Conservation (phyloP, 768 basidiomycete species). For the Melanogaster broomeanus region DNA sequence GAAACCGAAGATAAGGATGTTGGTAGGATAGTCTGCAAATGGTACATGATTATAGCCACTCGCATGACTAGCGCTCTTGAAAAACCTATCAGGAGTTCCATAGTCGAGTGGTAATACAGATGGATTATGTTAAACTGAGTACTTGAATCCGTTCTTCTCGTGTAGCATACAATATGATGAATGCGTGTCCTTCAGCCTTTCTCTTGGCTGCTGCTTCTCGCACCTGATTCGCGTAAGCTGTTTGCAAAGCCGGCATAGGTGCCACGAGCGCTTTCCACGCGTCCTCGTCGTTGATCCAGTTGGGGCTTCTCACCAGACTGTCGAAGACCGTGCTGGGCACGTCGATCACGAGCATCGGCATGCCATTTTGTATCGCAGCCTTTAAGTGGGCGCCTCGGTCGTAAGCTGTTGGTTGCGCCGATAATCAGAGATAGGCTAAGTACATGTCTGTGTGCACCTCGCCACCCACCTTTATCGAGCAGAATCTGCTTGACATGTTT, state of each 20-base stretch:
- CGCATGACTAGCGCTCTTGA: too few relatives aligned
- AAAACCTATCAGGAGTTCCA: too few relatives aligned
- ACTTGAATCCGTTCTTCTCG: constrained; percentile 71
- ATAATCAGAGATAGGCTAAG: background rate
- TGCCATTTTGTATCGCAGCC: constrained; percentile 54
- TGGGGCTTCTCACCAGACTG: constrained; percentile 51
- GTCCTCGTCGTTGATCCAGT: constrained; percentile 78
- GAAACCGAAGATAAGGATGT: too few relatives aligned
- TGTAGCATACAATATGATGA: constrained; percentile 64
- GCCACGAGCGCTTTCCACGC: constrained; percentile 62
- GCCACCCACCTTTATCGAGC: constrained; percentile 57
- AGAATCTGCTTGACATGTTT: constrained; percentile 72
- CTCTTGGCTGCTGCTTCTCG: constrained; percentile 65
- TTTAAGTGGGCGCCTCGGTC: constrained; percentile 61
- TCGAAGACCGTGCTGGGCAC: constrained; percentile 64
- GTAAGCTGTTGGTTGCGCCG: constrained; percentile 52
- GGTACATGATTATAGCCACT: too few relatives aligned
- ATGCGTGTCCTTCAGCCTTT: constrained; percentile 63
- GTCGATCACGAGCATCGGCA: constrained; percentile 75
- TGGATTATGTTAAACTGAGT: constrained; percentile 40
- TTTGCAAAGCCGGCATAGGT: constrained; percentile 55
- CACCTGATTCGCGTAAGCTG: constrained; percentile 65
- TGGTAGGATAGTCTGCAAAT: too few relatives aligned
- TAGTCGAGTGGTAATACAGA: too few relatives aligned
- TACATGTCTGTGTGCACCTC: background rate